Base-by-base conservation (phyloP, 225 moss, liverwort and hornwort species). In the Rhytidiadelphus loreus region DNA sequence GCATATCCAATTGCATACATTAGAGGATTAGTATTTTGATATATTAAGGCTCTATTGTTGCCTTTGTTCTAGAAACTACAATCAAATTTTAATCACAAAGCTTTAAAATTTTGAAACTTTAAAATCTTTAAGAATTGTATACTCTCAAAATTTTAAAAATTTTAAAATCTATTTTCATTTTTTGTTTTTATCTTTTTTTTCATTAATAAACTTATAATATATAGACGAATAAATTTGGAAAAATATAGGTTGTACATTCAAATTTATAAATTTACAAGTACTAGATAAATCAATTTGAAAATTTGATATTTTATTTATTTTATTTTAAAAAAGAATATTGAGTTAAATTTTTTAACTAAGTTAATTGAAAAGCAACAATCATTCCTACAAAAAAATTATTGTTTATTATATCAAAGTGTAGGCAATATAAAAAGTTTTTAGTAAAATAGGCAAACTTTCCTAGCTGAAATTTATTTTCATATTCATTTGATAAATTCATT, bases 401-500 rank as follows among this genome's bases (percentile, higher is more conserved):
- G 7, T 28, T 71, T 28, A 71, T n/a, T n/a, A n/a, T n/a, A n/a
- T 28, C 16, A 43, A 43, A 28, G 3, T 44, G 0, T 28, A 0
- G 2, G 5, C 5, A 43, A 71, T 43, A 15, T 9, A 28, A 9
- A 16, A 9, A 41, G 4, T 26, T 15, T n/a, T 71, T 26, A 26
- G 4, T 4, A 0, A 44, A 73, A 73, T 46, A 11, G 9, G 0
- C 8, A 46, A 9, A 73, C 0, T 18, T 3, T 73, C 7, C 0
- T 30, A 30, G 5, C 11, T 18, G 30, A 73, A 73, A 46, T 7
- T 30, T 6, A 11, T 72, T 39, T 71, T 46, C 29, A 19, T 7
- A 28, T 11, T 11, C 30, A 7, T n/a, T n/a, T n/a, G n/a, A n/a
- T 30, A 46, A 46, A 46, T 73, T 1, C 18, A 29, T 73, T 46